phyloP scores from a whole-genome alignment of 2,329 filamentous ascomycete genomes.

The Camptophora hylomeconis region DNA sequence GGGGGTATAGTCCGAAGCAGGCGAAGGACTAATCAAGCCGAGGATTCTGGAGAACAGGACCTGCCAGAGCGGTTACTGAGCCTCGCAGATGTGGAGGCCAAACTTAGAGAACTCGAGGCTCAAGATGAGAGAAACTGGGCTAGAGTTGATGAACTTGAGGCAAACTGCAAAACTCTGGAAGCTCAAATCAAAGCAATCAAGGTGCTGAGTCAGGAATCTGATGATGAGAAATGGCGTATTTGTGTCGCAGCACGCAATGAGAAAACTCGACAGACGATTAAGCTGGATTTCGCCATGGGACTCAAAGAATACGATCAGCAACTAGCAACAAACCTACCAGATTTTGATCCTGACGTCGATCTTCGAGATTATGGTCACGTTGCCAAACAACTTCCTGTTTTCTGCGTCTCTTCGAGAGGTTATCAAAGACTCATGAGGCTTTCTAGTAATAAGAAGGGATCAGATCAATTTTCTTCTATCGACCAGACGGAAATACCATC shows the following conservation, averaged over 20 bases:
- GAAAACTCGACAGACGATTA: constrained; percentile 42
- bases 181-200: constrained; percentile 22
- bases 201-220: constrained; percentile 20
- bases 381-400: constrained; percentile 44
- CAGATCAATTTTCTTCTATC: constrained; percentile 38
- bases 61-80: neutral
- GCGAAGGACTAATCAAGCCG: too few relatives aligned
- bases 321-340: constrained; percentile 38
- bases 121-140: constrained; percentile 19
- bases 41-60: neutral
- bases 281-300: constrained; percentile 45
- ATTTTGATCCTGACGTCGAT: constrained; percentile 43
- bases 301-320: constrained; percentile 49
- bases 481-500: constrained; percentile 48
- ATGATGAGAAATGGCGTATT: constrained; percentile 19
- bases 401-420: constrained; percentile 49
- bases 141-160: too few relatives aligned
- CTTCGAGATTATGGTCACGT: constrained; percentile 45
- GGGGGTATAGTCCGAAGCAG: too few relatives aligned
- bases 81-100: constrained; percentile 4
- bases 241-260: constrained; percentile 45
- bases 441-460: constrained; percentile 37
- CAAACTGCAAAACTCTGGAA: too few relatives aligned
- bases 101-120: constrained; percentile 30
- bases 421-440: constrained; percentile 50